Evolutionary conservation across 352 stramenopile genomes (phyloP), one percentile per base, ranked within the genome.

Genomic region (Globisporangium cylindrosporum): DNA sequence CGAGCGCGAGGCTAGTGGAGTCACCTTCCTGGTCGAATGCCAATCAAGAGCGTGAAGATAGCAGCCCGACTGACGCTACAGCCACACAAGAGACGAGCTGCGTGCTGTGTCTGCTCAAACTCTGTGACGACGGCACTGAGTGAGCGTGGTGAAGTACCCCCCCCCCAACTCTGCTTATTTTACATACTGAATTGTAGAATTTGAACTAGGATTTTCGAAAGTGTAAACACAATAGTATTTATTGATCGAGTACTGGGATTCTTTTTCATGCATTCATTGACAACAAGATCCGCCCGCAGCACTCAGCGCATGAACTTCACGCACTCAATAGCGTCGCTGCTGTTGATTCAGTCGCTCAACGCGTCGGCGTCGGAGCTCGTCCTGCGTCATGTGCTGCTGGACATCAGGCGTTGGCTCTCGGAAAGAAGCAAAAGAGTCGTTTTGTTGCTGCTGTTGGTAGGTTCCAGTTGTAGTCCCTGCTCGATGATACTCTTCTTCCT

Each of bases 351-450:
- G 73, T 6, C 69, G 67, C 14, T 71, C 67, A 38, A 81, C 22
- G 15, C 74, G 72, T 14, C 74, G 74, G 1, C 70, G 69, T 3
- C 74, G 74, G 2, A 81, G 64, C 25, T 81, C 74, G 12, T 81
- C 72, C 15, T 57, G 53, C 15, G 71, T 64, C 8, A 80, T 59
- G 27, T 59, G n/a, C 20, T 41, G 36, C 12, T 61, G 56, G 10
- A 48, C 1, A 29, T 61, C 56, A 10, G 32, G 20, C 3, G 29
- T 61, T 15, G 56, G 20, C 32, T 48, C 56, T 61, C 32, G 56
- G 20, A 61, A 46, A 14, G 56, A 61, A 20, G 56, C n/a, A 48
- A 32, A 48, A 24, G 20, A 48, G 32, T 38, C 32, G 4, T 46
- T 18, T 14, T 46, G 38, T 43, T 22, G 36, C n/a, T 43, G 55